A percentile compares a stretch with the other conserved stretches of the same genome.
Conservation (phyloP, 164 flowering plant genomes). For the Santalum album region DNA sequence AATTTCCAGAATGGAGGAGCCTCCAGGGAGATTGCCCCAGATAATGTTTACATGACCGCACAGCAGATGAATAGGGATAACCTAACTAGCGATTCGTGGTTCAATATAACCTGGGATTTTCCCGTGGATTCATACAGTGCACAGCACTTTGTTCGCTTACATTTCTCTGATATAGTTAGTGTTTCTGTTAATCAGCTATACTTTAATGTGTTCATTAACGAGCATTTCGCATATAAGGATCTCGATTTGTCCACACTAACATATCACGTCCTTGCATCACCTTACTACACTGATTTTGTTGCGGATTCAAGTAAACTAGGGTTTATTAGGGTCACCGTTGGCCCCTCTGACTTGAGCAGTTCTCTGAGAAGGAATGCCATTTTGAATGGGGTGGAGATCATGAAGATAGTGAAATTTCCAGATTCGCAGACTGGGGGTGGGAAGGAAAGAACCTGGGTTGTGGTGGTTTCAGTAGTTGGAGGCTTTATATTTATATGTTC, state of each 20-base stretch:
- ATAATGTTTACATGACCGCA: constrained; percentile 73
- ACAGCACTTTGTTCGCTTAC: constrained; percentile 58
- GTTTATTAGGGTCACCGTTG: constrained; percentile 41
- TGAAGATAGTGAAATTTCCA: constrained; percentile 39
- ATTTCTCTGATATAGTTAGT: constrained; percentile 86
- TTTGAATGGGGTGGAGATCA: constrained; percentile 80
- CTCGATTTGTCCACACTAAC: constrained; percentile 53
- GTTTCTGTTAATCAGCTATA: constrained; percentile 32
- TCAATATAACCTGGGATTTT: constrained; percentile 74
- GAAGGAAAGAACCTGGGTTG: constrained; percentile 24
- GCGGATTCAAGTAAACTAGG: constrained; percentile 31
- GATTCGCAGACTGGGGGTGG: constrained; percentile 9
- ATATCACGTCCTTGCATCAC: constrained; percentile 37
- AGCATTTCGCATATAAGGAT: constrained; percentile 33
- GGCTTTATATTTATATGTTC: constrained; percentile 29
- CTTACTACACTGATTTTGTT: constrained; percentile 55
- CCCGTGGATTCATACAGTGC: constrained; percentile 24
- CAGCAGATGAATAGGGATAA: constrained; percentile 55
- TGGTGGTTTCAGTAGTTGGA: constrained; percentile 39
- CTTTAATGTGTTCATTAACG: constrained; percentile 58
- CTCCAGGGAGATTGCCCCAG: constrained; percentile 58
- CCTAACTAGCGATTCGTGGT: constrained; percentile 10
- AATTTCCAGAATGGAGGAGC: constrained; percentile 45
- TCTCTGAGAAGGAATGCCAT: constrained; percentile 43
- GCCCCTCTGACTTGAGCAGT: constrained; percentile 50